Conservation (phyloP, 139 green algal species). For the Picochlorum sp. region DNA sequence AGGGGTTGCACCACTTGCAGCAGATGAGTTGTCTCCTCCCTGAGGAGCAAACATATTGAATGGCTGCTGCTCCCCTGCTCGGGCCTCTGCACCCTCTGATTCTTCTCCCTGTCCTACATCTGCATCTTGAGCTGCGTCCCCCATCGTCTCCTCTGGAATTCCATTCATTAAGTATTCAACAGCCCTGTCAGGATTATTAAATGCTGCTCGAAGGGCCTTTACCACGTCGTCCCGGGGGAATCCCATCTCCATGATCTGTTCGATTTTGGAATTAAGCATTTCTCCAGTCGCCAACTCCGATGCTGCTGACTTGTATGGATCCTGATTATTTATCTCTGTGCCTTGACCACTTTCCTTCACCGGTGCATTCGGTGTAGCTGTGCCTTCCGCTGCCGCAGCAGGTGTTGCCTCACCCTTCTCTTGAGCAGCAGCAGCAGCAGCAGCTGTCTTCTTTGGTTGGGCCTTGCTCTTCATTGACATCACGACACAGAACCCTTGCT, state of each 20-base stretch:
- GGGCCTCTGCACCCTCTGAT: constrained; percentile 5
- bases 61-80: constrained; percentile 36
- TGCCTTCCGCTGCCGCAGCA: not conserved
- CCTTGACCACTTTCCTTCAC: not conserved
- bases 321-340: not conserved
- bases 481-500: constrained; percentile 87
- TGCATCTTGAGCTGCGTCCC: constrained; percentile 7
- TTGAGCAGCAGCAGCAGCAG: not conserved
- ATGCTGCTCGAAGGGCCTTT: constrained; percentile 86
- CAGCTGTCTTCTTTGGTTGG: not conserved
- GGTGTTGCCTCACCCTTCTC: not conserved
- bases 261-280: constrained; percentile 58
- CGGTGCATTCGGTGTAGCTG: constrained; percentile 2
- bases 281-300: constrained; percentile 63
- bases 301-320: constrained; percentile 41
- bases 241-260: constrained; percentile 88
- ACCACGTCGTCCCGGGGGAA: constrained; percentile 71
- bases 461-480: constrained; percentile 71
- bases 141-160: constrained; percentile 54
- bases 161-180: constrained; percentile 98
- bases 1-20: constrained; percentile 20
- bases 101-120: constrained; percentile 9
- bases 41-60: constrained; percentile 83
- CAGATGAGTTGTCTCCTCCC: constrained; percentile 19
- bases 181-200: constrained; percentile 98